Conservation (phyloP, 2,329 filamentous ascomycete species). For the Boeremia exigua region DNA sequence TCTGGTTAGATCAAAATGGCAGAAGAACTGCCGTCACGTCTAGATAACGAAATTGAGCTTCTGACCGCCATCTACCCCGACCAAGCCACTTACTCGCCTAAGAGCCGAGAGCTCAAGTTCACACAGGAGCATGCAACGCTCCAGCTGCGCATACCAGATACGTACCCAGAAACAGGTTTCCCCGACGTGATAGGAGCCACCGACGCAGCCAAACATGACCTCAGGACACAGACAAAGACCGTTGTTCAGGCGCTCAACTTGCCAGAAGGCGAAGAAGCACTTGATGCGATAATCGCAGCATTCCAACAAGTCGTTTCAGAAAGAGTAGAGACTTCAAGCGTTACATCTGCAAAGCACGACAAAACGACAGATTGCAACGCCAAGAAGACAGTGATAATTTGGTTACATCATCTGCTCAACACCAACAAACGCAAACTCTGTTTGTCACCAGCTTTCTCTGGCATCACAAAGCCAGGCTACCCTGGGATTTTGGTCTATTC, state of each 20-base stretch:
- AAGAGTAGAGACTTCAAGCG: background rate
- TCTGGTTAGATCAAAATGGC: background rate
- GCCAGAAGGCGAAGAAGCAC: conserved; percentile 50
- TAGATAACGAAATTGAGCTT: conserved; percentile 49
- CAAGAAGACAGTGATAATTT: conserved; percentile 50
- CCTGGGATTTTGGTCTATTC: conserved; percentile 54
- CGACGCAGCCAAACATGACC: conserved; percentile 43
- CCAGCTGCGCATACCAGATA: conserved; percentile 48
- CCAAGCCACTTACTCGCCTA: conserved; percentile 43
- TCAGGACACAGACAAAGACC: conserved; percentile 42
- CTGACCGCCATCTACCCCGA: conserved; percentile 55
- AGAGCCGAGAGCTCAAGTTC: conserved; percentile 50
- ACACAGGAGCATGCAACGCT: conserved; percentile 33
- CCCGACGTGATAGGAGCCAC: conserved; percentile 51
- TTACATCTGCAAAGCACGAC: background rate
- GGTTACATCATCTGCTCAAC: conserved; percentile 56
- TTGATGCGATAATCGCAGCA: conserved; percentile 50
- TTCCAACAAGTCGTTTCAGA: conserved; percentile 44
- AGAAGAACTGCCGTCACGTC: conserved; percentile 23
- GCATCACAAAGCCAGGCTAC: conserved; percentile 56
- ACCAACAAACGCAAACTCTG: conserved; percentile 55
- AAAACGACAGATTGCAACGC: conserved; percentile 8
- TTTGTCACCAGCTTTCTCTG: conserved; percentile 47
- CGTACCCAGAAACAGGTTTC: conserved; percentile 45
- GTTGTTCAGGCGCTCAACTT: conserved; percentile 32